These are phyloP conservation scores for Rhinocladiella mackenziei DNA, from an alignment of 2,329 filamentous ascomycete species.

Conservation along the genomic window DNA sequence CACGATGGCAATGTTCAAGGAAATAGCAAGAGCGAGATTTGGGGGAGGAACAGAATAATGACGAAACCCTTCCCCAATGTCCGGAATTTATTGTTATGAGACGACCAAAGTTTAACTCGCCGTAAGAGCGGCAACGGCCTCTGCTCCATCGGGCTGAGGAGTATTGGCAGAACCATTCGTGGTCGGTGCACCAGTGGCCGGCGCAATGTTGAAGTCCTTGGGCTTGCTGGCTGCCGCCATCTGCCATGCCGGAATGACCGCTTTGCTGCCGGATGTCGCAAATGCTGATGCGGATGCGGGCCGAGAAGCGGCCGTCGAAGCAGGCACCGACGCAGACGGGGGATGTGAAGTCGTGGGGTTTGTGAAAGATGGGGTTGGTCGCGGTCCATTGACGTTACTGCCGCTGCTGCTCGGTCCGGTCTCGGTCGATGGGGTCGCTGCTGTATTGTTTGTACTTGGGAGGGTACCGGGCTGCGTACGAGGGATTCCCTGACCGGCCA, in stretches of 20 bases:
- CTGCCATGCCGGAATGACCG: constrained; percentile 76
- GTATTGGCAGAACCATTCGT: constrained; percentile 12
- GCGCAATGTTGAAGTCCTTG: constrained; percentile 19
- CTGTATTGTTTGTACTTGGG: constrained; percentile 28
- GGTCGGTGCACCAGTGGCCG: constrained; percentile 4
- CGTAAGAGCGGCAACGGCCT: constrained; percentile 28
- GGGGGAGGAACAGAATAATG: constrained; percentile 40
- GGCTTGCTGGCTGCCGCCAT: constrained; percentile 59
- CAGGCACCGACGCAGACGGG: constrained; percentile 8
- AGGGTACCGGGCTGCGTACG: constrained; percentile 34
- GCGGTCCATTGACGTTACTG: constrained; percentile 8
- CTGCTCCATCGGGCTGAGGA: constrained; percentile 25
- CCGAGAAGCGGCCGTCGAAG: constrained; percentile 11
- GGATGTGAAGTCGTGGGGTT: constrained; percentile 10
- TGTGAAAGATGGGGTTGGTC: constrained; percentile 19
- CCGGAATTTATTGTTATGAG: too few relatives aligned
- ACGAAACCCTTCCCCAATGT: not conserved
- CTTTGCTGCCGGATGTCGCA: constrained; percentile 43
- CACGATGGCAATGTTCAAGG: constrained; percentile 76
- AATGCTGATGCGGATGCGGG: constrained; percentile 18
- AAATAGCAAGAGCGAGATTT: constrained; percentile 75
- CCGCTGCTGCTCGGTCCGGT: constrained; percentile 7
- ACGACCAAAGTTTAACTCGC: constrained; percentile 21
- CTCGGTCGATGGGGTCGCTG: constrained; percentile 15
- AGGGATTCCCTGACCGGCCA: constrained; percentile 30